Base-by-base conservation (phyloP, 805 yeast genomes). In the Candida suzukii region DNA sequence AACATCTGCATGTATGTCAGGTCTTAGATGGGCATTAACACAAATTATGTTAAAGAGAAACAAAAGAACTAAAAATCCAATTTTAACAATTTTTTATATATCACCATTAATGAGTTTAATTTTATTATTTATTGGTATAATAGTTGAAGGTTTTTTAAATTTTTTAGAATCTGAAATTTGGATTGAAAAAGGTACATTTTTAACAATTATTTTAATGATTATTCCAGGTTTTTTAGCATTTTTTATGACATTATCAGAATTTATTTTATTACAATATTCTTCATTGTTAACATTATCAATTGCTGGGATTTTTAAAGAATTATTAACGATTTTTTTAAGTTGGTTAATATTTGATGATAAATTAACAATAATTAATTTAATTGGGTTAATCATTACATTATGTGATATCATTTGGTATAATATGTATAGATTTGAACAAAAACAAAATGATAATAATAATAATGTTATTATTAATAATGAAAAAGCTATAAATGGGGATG, bases 11-110 rank as follows among this genome's bases (percentile, higher is more conserved):
- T 73, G 83, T 57, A 73, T 88, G 64, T 81, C 93, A 14, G 99
- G 99, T 0, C 66, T 93, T 39, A 74, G 99, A 47, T 93, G 99
- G 99, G 91, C 95, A 1, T 75, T 90, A 46, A 88, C 98, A 1
- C 98, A 93, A 56, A 60, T 93, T 19, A 70, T 91, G 28, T 65
- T 93, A 38, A 82, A 74, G 49, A 71, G 67, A 35, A 79, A 78
- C 48, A 69, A 67, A 22, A 64, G 77, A 40, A 76, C 80, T 4
- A 73, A 74, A 30, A 81, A 90, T 55, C 95, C 99, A 2, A 77
- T 93, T 17, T 70, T 82, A 31, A 87, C 97, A 8, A 88, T 93
- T 34, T 69, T 84, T 50, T 86, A 85, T 56, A 63, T 93, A 16
- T 78, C 96, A 0, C 98, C 99, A 2, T 70, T 83, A 9, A 91